Base-by-base conservation (phyloP, 75 land plant species). In the Sequoiadendron giganteum region DNA sequence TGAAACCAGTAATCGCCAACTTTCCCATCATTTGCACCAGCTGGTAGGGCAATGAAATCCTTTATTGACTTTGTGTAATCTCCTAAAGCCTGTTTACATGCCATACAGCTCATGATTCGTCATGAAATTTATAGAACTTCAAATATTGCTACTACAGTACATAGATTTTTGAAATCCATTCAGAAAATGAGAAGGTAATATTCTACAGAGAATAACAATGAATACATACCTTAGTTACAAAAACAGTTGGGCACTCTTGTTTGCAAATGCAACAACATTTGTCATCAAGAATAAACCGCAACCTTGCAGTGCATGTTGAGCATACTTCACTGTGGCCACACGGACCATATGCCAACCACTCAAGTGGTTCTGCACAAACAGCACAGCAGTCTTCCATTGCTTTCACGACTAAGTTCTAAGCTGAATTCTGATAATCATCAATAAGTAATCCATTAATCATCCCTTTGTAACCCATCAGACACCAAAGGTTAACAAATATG, bases 271-370 rank as follows among this genome's bases (percentile, higher is more conserved):
- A 98, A 76, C 99, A 98, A 19, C 94, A 92, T 68, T 92, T 92
- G 90, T 98, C 99, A n/a, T 91, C 88, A 86, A 96, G 93, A 85
- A 97, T 92, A 89, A 98, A 95, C 3, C 99, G 94, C 68, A 98
- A 91, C 84, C 99, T 90, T 75, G 92, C 94, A 47, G 94, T 95
- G 92, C 99, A 98, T 52, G 95, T 96, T 30, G 97, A 95, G 88
- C 99, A 98, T 19, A 98, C 99, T 39, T 98, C 99, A 58, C 93
- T 93, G 85, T 98, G 99, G 40, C 99, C 99, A 88, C 99, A 97
- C 14, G 93, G 79, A 0, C 99, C 99, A 91, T 98, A 98, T 36
- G 96, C 96, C 13, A 98, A 94, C 99, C 97, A 98, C 85, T 96
- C 95, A 18, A 98, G 91, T 16, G 96, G 88, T 78, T 95, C 99